Conservation (phyloP, 2,329 filamentous ascomycete genomes). For the Penicillium nordicum region DNA sequence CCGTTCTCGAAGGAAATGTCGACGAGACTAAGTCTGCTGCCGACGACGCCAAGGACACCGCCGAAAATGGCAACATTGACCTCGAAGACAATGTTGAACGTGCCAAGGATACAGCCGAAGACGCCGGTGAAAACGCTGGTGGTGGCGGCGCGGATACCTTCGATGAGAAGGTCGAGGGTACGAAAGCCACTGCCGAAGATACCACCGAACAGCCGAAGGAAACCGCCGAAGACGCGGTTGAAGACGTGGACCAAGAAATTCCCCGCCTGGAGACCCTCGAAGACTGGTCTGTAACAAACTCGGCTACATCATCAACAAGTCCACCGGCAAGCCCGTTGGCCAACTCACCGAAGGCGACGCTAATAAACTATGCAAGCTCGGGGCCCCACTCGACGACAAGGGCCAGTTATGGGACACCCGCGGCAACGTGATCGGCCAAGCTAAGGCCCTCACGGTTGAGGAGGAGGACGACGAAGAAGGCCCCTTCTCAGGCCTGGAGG, state of each 20-base stretch:
- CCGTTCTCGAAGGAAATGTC: constrained; percentile 40
- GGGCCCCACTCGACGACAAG: constrained; percentile 50
- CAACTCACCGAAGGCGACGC: constrained; percentile 61
- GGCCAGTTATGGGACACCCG: constrained; percentile 64
- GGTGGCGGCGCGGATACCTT: constrained; percentile 1
- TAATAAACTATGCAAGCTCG: constrained; percentile 54
- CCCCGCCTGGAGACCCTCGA: constrained; percentile 36
- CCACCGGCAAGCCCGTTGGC: constrained; percentile 50
- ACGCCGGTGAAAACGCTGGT: constrained; percentile 17
- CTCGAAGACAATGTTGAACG: constrained; percentile 23
- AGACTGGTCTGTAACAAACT: constrained; percentile 43
- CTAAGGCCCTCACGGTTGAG: constrained; percentile 45
- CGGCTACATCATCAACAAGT: constrained; percentile 42
- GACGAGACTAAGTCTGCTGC: constrained; percentile 48
- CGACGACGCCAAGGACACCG: constrained; percentile 21
- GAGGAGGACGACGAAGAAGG: constrained; percentile 39
- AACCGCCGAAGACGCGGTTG: constrained; percentile 22
- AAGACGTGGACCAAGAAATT: constrained; percentile 19
- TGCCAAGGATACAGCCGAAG: neutral
- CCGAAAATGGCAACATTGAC: neutral
- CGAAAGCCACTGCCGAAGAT: constrained; percentile 23
- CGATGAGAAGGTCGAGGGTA: constrained; percentile 15
- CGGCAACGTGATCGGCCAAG: constrained; percentile 61
- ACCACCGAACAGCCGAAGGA: too few species aligned
- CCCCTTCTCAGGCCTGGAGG: constrained; percentile 46